A percentile compares a stretch with the other conserved stretches of the same genome.
Evolutionary conservation across 352 stramenopile genomes (phyloP).

Genomic region (Pythium monospermum): DNA sequence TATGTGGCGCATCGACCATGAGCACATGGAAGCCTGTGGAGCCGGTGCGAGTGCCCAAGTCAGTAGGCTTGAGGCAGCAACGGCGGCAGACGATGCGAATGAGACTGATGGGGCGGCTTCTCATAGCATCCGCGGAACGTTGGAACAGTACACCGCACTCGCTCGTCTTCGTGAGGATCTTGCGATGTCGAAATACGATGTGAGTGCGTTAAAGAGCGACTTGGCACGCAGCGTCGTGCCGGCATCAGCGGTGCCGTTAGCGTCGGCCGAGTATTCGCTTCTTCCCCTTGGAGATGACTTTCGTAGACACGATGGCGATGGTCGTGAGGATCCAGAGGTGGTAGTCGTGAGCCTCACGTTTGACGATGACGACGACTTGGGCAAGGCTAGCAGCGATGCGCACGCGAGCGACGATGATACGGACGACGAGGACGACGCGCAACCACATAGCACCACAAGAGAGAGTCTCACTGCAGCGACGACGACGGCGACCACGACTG

Average conservation of each 20-base stretch:
- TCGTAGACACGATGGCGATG: too few relatives aligned
- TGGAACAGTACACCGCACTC: too few relatives aligned
- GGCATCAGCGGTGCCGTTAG: conserved; percentile 47
- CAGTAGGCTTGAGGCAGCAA: neutral
- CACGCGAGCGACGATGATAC: conserved; percentile 24
- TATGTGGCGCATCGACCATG: conserved; percentile 62
- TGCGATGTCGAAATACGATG: conserved; percentile 78
- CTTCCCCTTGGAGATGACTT: conserved; percentile 25
- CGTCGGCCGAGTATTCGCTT: conserved; percentile 51
- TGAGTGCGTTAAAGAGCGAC: conserved; percentile 66
- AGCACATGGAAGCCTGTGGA: conserved; percentile 31
- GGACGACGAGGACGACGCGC: conserved; percentile 13
- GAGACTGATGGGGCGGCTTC: conserved; percentile 4
- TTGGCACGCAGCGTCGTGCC: conserved; percentile 70
- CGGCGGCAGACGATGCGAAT: conserved; percentile 10
- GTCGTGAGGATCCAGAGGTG: conserved; percentile 38
- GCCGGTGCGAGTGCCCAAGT: conserved; percentile 12
- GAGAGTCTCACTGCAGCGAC: conserved; percentile 6
- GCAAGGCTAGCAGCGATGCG: conserved; percentile 38
- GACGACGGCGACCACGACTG: neutral
- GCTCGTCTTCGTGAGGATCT: too few relatives aligned
- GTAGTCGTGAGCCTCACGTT: conserved; percentile 53
- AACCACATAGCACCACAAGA: too few relatives aligned
- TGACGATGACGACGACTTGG: conserved; percentile 72
- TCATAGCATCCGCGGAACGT: too few relatives aligned